Percentiles rank a stretch among this genome's conserved stretches.
Evolutionary conservation across 257 asterid species (phyloP).

Genomic region (Solanum pimpinellifolium): DNA sequence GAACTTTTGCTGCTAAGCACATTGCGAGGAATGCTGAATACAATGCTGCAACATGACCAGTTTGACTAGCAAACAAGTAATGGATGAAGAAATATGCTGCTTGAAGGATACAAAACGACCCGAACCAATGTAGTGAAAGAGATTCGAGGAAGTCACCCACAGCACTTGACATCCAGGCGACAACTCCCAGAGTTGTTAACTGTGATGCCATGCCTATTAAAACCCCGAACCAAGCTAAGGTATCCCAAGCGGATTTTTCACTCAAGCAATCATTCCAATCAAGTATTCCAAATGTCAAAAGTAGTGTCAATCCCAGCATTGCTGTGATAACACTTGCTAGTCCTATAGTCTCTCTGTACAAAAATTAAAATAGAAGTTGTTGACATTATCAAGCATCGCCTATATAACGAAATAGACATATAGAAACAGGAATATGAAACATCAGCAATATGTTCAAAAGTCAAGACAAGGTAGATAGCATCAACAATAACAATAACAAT

Average conservation of each 20-base stretch:
- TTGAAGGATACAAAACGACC: constrained; percentile 58
- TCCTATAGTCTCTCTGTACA: constrained; percentile 37
- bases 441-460: background rate
- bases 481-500: background rate
- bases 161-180: constrained; percentile 46
- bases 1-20: constrained; percentile 60
- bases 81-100: constrained; percentile 62
- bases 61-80: constrained; percentile 83
- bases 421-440: background rate
- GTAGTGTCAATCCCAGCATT: constrained; percentile 52
- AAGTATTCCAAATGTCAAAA: constrained; percentile 46
- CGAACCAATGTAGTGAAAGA: constrained; percentile 29
- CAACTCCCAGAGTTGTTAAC: constrained; percentile 41
- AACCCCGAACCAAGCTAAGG: constrained; percentile 66
- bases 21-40: constrained; percentile 77
- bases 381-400: background rate
- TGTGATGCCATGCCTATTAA: constrained; percentile 74
- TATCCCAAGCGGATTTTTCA: constrained; percentile 83
- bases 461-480: background rate
- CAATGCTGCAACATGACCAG: constrained; percentile 88
- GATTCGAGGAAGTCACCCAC: constrained; percentile 44
- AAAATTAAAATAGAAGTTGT: background rate
- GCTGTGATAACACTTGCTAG: constrained; percentile 63
- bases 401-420: background rate
- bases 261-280: constrained; percentile 68